Base-by-base conservation (phyloP, 2,329 filamentous ascomycete species). In the Coccinonectria pachysandricola region DNA sequence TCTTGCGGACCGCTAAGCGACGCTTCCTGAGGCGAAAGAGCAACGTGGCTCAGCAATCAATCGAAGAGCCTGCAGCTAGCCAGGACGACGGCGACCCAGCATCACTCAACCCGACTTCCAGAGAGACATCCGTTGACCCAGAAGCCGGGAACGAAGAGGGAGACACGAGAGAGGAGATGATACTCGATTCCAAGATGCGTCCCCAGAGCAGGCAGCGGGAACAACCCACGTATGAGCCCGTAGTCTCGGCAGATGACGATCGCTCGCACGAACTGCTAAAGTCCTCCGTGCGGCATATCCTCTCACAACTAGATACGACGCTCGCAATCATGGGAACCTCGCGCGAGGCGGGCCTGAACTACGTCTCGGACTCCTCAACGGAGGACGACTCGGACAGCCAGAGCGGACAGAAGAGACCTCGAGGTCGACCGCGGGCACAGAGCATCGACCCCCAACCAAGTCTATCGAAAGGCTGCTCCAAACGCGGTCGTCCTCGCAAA, bases 231-330 rank as follows among this genome's bases (percentile, higher is more conserved):
- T 57, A 60, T 17, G 50, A 53, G 8, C 72, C 80, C 0, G 60
- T 66, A 3, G 54, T 83, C 5, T 68, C 79, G 6, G 67, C 73
- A 2, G 78, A 93, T 41, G 85, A 93, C 39, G 75, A 80, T 2
- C 49, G 63, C 24, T 81, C 83, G 1, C 60, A 67, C 32, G 49
- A 54, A 2, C 59, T 92, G 5, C 58, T 94, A 10, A 65, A 67
- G 1, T 83, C 85, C 0, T 66, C 72, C 0, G 66, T 81, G 8
- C 65, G 76, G n/a, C 77, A 83, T 38, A 68, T 87, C 10, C 61
- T 94, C 7, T 56, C 64, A 2, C 71, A 74, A 18, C 49, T 94
- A 2, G 84, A 95, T 41, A 52, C 61, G 5, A 64, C 88, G 1
- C 65, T 94, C 5, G 60, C 65, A 15, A 71, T 76, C 4, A 62